phyloP scores from a whole-genome alignment of 768 basidiomycete genomes.

The Psilocybe azurescens region DNA sequence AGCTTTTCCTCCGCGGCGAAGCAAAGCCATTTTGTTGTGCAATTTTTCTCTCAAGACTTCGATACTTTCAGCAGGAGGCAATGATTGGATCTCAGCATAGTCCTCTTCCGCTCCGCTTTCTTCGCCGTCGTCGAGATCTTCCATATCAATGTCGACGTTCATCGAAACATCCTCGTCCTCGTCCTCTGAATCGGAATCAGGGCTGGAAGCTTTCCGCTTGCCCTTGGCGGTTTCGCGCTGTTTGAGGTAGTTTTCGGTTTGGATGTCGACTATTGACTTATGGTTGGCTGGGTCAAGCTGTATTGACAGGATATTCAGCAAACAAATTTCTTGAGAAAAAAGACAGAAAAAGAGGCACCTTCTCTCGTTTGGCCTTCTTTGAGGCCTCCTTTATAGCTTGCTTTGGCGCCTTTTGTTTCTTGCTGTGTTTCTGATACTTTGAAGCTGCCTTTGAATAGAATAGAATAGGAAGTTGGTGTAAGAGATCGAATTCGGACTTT shows the following conservation, averaged over 20 bases:
- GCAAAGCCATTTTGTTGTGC: conserved; percentile 72
- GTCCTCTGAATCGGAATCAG: conserved; percentile 36
- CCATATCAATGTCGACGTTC: conserved; percentile 45
- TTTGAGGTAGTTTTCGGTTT: conserved; percentile 53
- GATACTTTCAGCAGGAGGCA: conserved; percentile 70
- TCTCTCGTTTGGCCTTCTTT: conserved; percentile 87
- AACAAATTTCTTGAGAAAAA: conserved; percentile 7
- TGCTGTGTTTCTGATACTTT: conserved; percentile 88
- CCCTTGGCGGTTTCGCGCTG: conserved; percentile 36
- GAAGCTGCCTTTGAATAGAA: conserved; percentile 48
- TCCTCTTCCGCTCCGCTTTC: conserved; percentile 24
- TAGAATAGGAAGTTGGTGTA: background rate
- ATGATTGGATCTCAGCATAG: conserved; percentile 54
- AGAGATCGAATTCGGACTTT: background rate
- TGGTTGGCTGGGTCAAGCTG: conserved; percentile 95
- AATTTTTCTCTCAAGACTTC: conserved; percentile 71
- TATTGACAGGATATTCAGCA: conserved; percentile 4
- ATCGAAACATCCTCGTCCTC: conserved; percentile 40
- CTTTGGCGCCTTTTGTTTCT: conserved; percentile 81
- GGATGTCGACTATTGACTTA: conserved; percentile 74
- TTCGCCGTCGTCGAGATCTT: conserved; percentile 37
- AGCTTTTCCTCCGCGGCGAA: conserved; percentile 50
- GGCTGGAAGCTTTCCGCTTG: conserved; percentile 50
- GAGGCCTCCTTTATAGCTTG: conserved; percentile 89
- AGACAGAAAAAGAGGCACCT: conserved; percentile 50